These are phyloP conservation scores for Tarenaya hassleriana DNA, from an alignment of 345 rosid genomes.

Conservation along the genomic window DNA sequence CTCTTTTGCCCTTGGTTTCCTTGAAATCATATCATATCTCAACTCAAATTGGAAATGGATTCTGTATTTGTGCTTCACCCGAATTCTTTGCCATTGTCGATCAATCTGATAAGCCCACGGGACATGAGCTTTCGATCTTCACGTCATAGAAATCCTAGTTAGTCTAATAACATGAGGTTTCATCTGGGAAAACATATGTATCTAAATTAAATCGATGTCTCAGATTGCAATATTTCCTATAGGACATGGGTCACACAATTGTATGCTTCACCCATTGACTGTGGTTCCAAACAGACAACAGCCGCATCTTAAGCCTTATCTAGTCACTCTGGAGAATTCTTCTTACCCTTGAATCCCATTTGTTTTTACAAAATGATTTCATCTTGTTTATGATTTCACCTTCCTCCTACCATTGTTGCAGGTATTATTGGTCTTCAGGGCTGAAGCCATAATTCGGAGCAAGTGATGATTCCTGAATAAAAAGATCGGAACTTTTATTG, in stretches of 20 bases:
- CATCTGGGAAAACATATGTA: too few species aligned
- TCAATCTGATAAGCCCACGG: neutral
- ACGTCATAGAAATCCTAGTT: neutral
- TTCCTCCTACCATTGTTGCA: conserved; percentile 20
- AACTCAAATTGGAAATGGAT: too few species aligned
- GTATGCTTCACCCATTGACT: too few species aligned
- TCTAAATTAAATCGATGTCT: too few species aligned
- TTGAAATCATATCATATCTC: neutral
- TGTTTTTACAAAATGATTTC: neutral
- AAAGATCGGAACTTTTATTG: too few species aligned
- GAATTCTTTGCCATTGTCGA: neutral
- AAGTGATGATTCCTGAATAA: too few species aligned
- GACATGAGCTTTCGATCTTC: neutral
- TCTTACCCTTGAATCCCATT: neutral
- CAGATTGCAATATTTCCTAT: too few species aligned
- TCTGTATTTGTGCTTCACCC: neutral
- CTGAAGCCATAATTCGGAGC: conserved; percentile 12
- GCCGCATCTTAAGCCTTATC: too few species aligned
- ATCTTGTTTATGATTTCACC: neutral
- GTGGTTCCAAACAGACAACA: too few species aligned
- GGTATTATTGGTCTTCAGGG: conserved; percentile 62
- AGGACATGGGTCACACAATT: too few species aligned
- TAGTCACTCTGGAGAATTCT: too few species aligned
- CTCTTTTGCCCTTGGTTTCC: neutral
- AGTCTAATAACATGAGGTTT: too few species aligned